Conservation (phyloP, 2,329 filamentous ascomycete genomes). For the Hypoxylon sp. region DNA sequence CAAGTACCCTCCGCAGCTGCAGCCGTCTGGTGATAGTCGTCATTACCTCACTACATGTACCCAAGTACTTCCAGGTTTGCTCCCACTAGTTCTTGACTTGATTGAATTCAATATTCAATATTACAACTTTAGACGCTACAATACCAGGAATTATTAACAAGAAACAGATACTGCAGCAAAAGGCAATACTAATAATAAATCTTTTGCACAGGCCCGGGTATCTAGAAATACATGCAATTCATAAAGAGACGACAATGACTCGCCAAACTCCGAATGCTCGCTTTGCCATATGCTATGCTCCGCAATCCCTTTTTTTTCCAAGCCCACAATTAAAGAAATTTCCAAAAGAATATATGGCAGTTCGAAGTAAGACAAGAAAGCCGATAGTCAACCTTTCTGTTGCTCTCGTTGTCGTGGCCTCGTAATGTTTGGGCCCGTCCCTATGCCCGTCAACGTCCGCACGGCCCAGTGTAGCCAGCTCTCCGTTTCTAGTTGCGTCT, state of each 20-base stretch:
- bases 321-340: constrained; percentile 15
- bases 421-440: constrained; percentile 70
- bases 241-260: constrained; percentile 18
- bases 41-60: neutral
- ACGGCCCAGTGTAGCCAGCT: constrained; percentile 75
- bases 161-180: neutral
- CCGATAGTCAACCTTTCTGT: neutral
- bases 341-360: constrained; percentile 9
- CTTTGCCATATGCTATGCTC: constrained; percentile 39
- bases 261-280: constrained; percentile 41
- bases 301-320: constrained; percentile 21
- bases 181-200: constrained; percentile 7
- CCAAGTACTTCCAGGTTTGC: neutral
- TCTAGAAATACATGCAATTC: constrained; percentile 32
- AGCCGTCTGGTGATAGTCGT: constrained; percentile 1
- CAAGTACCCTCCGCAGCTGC: constrained; percentile 3
- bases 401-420: constrained; percentile 45
- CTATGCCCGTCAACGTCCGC: constrained; percentile 71
- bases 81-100: neutral
- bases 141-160: neutral
- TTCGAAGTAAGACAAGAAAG: neutral
- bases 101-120: neutral
- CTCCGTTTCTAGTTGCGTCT: constrained; percentile 72
- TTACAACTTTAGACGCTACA: too few relatives aligned
- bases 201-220: constrained; percentile 33